These are phyloP conservation scores for Fomitopsis schrenkii DNA, from an alignment of 1,284 basidiomycete species.

Conservation along the genomic window DNA sequence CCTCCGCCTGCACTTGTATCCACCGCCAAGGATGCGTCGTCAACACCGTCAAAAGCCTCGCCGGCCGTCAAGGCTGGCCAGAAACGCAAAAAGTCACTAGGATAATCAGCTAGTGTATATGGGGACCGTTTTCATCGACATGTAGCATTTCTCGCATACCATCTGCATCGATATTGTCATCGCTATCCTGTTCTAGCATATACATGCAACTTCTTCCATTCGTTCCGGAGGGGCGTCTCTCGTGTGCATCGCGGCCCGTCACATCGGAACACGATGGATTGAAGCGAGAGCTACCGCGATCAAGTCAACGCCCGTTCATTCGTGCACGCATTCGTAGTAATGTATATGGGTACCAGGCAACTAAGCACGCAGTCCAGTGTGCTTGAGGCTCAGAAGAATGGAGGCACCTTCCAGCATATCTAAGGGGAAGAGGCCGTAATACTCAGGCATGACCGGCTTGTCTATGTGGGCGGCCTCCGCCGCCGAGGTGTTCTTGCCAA, in stretches of 20 bases:
- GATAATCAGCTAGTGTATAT: conserved; percentile 14
- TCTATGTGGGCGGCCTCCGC: background rate
- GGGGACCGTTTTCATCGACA: background rate
- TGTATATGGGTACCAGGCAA: background rate
- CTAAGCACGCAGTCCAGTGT: conserved; percentile 22
- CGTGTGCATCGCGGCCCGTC: background rate
- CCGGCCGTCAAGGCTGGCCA: conserved; percentile 27
- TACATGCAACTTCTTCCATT: conserved; percentile 8
- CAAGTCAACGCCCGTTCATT: too few species aligned
- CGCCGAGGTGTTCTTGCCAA: background rate
- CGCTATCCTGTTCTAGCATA: conserved; percentile 11
- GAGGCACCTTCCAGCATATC: conserved; percentile 40
- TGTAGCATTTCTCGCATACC: conserved; percentile 3
- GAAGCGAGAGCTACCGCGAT: too few species aligned
- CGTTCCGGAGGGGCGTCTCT: background rate
- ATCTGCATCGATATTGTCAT: conserved; percentile 13
- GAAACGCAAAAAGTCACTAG: conserved; percentile 35
- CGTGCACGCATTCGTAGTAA: too few species aligned
- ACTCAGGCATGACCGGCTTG: conserved; percentile 18
- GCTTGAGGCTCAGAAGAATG: conserved; percentile 36
- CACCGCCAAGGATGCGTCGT: conserved; percentile 12
- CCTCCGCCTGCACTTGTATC: conserved; percentile 15
- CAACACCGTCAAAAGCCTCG: conserved; percentile 13
- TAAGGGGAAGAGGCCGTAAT: conserved; percentile 19
- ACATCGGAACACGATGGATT: too few species aligned